phyloP scores from a whole-genome alignment of 148 eudicot genomes.

The Cornus suecica region DNA sequence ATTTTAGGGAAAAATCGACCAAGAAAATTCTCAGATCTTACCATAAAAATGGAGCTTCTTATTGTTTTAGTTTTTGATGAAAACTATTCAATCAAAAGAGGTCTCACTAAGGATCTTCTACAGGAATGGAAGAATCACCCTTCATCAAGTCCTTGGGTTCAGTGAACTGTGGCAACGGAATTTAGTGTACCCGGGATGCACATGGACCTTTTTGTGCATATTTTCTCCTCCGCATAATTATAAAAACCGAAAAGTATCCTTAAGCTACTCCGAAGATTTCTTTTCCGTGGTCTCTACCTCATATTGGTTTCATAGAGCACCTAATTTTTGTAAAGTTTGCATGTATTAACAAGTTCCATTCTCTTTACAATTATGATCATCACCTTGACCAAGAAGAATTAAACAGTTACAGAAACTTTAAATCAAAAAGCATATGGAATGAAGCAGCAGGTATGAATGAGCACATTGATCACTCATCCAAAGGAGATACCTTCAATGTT shows the following conservation, averaged over 20 bases:
- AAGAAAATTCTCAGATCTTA: not conserved
- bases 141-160: not conserved
- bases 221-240: not conserved
- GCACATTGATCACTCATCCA: not conserved
- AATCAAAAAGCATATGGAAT: not conserved
- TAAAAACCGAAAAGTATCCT: not conserved
- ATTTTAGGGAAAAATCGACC: not conserved
- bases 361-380: too few species aligned
- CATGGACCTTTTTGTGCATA: not conserved
- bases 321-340: not conserved
- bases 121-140: not conserved
- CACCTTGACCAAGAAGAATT: not conserved
- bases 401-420: not conserved
- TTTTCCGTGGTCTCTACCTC: not conserved
- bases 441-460: not conserved
- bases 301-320: not conserved
- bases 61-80: not conserved
- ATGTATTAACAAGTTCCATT: not conserved
- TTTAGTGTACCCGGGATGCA: not conserved
- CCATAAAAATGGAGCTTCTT: not conserved
- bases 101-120: not conserved
- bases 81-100: not conserved
- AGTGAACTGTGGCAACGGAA: not conserved
- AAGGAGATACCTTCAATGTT: slow-evolving; percentile 73
- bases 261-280: not conserved